phyloP scores from a whole-genome alignment of 345 rosid genomes.

The Eucalyptus lansdowneana region DNA sequence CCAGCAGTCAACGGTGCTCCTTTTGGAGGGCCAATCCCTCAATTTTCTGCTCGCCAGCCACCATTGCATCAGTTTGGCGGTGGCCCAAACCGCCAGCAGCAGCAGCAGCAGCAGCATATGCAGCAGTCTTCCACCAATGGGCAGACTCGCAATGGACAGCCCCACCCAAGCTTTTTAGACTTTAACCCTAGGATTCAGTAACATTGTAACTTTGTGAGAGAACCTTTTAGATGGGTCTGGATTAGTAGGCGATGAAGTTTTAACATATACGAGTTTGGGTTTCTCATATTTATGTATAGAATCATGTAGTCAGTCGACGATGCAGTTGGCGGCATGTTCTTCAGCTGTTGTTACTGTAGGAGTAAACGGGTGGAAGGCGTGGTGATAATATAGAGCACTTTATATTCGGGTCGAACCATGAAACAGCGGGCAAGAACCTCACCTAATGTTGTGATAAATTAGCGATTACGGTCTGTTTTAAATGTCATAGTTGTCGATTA shows the following conservation, averaged over 20 bases:
- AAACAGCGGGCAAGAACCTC: neutral
- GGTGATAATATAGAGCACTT: neutral
- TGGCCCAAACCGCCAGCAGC: slow-evolving; percentile 32
- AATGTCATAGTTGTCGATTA: neutral
- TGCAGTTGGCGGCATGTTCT: neutral
- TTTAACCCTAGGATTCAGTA: slow-evolving; percentile 27
- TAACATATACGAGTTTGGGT: neutral
- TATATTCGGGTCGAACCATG: neutral
- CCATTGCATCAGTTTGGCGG: slow-evolving; percentile 29
- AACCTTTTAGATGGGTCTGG: neutral
- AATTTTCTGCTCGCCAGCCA: slow-evolving; percentile 35
- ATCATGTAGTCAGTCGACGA: neutral
- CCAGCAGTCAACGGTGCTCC: slow-evolving; percentile 50
- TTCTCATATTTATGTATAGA: neutral
- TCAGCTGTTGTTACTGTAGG: neutral
- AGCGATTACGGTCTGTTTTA: neutral
- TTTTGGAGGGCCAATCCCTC: slow-evolving; percentile 29
- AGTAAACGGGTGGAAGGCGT: neutral
- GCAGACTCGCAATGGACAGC: slow-evolving; percentile 32
- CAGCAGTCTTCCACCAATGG: slow-evolving; percentile 28
- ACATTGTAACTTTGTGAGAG: neutral
- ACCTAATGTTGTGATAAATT: neutral
- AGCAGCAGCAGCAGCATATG: slow-evolving; percentile 12
- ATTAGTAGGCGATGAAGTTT: neutral
- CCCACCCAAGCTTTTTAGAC: slow-evolving; percentile 29